A percentile compares a stretch with the other conserved stretches of the same genome.
phyloP scores from a whole-genome alignment of 78 protist genomes.

The Isochrysis galbana region DNA sequence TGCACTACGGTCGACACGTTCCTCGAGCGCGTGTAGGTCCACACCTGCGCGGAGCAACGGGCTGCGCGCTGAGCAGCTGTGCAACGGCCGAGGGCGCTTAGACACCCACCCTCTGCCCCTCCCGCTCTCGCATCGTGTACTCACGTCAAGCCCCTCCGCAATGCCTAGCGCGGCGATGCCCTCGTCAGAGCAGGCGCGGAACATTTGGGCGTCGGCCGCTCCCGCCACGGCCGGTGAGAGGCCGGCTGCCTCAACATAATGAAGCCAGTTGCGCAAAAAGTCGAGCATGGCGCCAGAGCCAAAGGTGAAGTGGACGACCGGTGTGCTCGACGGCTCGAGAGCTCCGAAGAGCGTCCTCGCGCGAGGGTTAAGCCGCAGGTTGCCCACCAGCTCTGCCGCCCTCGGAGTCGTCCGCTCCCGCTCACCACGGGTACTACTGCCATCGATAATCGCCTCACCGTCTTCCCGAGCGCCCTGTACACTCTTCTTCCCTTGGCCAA shows the following conservation, averaged over 20 bases:
- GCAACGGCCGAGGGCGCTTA: no score
- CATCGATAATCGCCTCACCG: no score
- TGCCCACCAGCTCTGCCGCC: neutral
- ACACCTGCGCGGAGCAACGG: no score
- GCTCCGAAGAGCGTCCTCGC: neutral
- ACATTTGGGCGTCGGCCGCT: neutral
- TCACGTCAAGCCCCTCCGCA: constrained; percentile 12
- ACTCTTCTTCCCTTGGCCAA: no score
- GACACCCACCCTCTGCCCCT: no score
- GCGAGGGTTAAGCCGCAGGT: neutral
- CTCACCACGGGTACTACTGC: no score
- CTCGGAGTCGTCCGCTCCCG: neutral
- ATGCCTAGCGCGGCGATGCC: constrained; percentile 2
- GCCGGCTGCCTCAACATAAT: neutral
- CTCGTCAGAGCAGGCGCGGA: neutral
- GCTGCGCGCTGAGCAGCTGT: no score
- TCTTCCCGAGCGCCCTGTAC: no score
- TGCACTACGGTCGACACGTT: neutral
- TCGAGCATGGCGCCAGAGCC: neutral
- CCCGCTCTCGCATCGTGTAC: no score
- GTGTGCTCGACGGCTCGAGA: neutral
- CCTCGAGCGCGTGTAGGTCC: neutral
- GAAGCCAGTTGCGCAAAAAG: neutral
- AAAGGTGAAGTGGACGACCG: neutral
- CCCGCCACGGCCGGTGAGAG: neutral